Percentiles rank a stretch among this genome's conserved stretches.
Evolutionary conservation across 2,329 filamentous ascomycete genomes (phyloP).

Genomic region (Colletotrichum sp.): DNA sequence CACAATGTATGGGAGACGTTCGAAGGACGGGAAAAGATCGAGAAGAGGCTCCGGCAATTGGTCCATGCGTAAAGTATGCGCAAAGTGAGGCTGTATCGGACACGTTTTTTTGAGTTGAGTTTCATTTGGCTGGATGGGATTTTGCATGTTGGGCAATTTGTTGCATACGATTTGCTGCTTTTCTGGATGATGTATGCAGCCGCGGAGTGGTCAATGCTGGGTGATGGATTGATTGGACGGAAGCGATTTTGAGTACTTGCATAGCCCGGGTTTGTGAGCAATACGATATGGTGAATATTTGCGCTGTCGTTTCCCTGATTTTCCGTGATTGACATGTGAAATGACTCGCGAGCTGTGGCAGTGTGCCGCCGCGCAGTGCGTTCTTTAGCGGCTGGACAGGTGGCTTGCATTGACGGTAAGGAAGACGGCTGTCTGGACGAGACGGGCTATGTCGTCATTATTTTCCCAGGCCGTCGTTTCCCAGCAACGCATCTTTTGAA

Average conservation of each 20-base stretch:
- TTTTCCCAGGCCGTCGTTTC: background rate
- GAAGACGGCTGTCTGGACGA: background rate
- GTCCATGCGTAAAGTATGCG: constrained; percentile 42
- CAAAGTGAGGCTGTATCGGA: background rate
- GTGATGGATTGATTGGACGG: background rate
- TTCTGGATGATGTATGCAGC: background rate
- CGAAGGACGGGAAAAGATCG: constrained; percentile 76
- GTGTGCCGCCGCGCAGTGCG: background rate
- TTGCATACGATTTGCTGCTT: background rate
- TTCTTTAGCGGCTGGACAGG: background rate
- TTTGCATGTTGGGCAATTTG: background rate
- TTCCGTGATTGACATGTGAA: background rate
- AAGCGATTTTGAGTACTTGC: background rate
- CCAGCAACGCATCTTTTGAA: background rate
- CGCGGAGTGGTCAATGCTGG: background rate
- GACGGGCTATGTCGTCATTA: background rate
- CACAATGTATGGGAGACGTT: constrained; percentile 84
- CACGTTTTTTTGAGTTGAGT: background rate
- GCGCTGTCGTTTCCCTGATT: background rate
- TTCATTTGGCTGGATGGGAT: background rate
- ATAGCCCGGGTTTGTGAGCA: background rate
- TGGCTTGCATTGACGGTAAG: background rate
- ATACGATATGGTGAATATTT: background rate
- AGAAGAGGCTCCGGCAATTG: constrained; percentile 77
- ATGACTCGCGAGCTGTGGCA: background rate